Base-by-base conservation (phyloP, 2,329 filamentous ascomycete genomes). In the Ilyonectria robusta region DNA sequence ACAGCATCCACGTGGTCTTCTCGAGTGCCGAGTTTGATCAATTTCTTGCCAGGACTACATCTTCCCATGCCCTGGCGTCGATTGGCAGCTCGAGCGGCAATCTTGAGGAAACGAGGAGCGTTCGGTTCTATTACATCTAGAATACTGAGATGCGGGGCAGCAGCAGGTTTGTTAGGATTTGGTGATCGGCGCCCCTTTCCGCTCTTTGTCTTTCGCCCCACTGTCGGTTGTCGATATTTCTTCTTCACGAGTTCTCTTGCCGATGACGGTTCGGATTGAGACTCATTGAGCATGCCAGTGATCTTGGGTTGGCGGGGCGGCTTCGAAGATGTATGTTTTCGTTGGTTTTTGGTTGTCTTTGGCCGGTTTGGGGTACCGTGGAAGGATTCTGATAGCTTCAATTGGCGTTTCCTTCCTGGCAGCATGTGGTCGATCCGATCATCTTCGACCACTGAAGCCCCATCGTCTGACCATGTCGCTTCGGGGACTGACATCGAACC, bases 1-100 rank as follows among this genome's bases (percentile, higher is more conserved):
- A 84, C 79, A 2, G 84, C 89, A 74, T 91, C 89, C 19, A 88
- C 69, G 66, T 90, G 88, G 72, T 92, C 90, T 69, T 82, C 81
- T n/a, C 88, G 85, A 33, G 84, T 89, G 23, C 87, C 88, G n/a
- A 92, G 80, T 62, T 85, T 84, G 66, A 92, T 89, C n/a, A 81
- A 77, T 73, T 92, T 92, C 48, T 75, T 82, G 0, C 79, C 80
- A 1, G 88, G 88, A 60, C 85, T 90, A 7, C 86, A 83, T 74
- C 87, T 86, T 17, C 89, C 89, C 68, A 85, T 81, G 13, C 84
- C 82, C 29, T 69, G 74, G 37, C 83, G 84, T 58, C 78, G 82
- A 60, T 80, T 85, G 4, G 85, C 88, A 59, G 87, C 83, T 17
- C 90, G 87, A 48, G 88, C 89, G 57, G 90, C 90, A 73, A 92